A percentile compares a stretch with the other conserved stretches of the same genome.
Conservation (phyloP, 768 basidiomycete species). For the Glaciozyma antarctica region DNA sequence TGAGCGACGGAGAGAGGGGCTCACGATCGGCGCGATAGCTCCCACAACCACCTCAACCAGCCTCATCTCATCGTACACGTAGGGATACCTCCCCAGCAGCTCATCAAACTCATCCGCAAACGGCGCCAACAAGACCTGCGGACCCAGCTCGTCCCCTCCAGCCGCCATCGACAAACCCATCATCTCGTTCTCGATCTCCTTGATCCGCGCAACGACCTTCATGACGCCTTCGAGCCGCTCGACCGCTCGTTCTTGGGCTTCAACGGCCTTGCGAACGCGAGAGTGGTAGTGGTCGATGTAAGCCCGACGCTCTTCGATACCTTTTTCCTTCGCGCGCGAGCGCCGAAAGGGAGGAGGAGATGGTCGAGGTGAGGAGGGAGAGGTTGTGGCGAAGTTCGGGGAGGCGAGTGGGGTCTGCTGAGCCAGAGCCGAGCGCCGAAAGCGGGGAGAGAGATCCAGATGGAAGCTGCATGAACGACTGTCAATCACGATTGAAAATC, state of each 20-base stretch:
- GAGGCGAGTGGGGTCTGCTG: slow-evolving; percentile 74
- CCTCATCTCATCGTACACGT: slow-evolving; percentile 66
- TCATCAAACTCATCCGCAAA: slow-evolving; percentile 64
- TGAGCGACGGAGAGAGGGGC: slow-evolving; percentile 27
- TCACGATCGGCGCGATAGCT: slow-evolving; percentile 69
- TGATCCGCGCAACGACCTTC: slow-evolving; percentile 63
- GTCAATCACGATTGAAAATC: background rate
- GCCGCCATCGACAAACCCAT: slow-evolving; percentile 29
- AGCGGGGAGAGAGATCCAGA: slow-evolving; percentile 63
- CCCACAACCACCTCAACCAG: slow-evolving; percentile 90
- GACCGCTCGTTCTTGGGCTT: slow-evolving; percentile 70
- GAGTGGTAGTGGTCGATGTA: slow-evolving; percentile 62
- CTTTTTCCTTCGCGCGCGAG: slow-evolving; percentile 79
- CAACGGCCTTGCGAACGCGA: slow-evolving; percentile 57
- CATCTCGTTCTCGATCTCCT: slow-evolving; percentile 44
- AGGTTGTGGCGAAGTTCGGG: slow-evolving; percentile 97
- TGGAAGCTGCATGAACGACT: slow-evolving; percentile 52
- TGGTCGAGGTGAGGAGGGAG: slow-evolving; percentile 69
- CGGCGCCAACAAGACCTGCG: slow-evolving; percentile 46
- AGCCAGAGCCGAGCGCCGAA: slow-evolving; percentile 39
- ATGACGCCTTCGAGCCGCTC: slow-evolving; percentile 66
- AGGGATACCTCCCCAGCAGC: slow-evolving; percentile 57
- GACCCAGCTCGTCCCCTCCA: background rate
- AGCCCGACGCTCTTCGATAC: slow-evolving; percentile 66
- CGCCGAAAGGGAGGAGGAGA: slow-evolving; percentile 74